Evolutionary conservation across 495 filamentous ascomycete species (phyloP).

Genomic region (Thermothielavioides terrestris): DNA sequence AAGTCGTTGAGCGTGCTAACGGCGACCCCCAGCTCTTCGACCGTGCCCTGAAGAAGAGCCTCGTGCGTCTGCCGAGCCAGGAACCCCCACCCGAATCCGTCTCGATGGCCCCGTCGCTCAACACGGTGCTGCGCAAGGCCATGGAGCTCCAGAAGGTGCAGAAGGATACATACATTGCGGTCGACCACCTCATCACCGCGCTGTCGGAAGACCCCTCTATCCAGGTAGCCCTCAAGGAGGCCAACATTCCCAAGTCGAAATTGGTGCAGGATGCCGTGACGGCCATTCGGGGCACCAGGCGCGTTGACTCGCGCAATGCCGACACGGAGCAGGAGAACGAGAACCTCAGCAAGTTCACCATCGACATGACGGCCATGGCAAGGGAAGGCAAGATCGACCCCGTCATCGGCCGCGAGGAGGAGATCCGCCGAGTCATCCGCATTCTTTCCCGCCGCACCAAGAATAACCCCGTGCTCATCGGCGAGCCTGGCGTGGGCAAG

Average conservation of each 20-base stretch:
- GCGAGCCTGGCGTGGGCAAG: conserved; percentile 97
- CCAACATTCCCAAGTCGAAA: conserved; percentile 86
- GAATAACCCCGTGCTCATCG: conserved; percentile 92
- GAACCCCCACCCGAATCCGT: conserved; percentile 87
- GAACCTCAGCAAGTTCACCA: conserved; percentile 93
- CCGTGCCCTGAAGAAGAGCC: conserved; percentile 76
- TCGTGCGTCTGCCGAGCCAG: conserved; percentile 87
- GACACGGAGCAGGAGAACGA: conserved; percentile 86
- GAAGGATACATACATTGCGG: conserved; percentile 86
- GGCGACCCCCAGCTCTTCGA: conserved; percentile 86
- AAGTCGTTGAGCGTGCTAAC: conserved; percentile 88
- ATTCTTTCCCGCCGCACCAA: conserved; percentile 92
- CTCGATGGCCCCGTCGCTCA: conserved; percentile 68
- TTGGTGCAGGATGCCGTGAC: conserved; percentile 79
- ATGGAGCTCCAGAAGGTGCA: conserved; percentile 91
- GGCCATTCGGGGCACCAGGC: conserved; percentile 79
- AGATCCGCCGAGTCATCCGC: conserved; percentile 87
- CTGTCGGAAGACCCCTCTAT: conserved; percentile 70
- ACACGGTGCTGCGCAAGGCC: conserved; percentile 70
- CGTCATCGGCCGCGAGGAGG: conserved; percentile 94
- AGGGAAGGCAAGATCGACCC: conserved; percentile 96
- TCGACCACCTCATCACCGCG: conserved; percentile 85
- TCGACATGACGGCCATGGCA: conserved; percentile 92
- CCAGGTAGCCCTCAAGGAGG: conserved; percentile 64
- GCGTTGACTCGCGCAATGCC: conserved; percentile 91